These are phyloP conservation scores for Viridothelium virens DNA, from an alignment of 495 filamentous ascomycete species.

Conservation along the genomic window DNA sequence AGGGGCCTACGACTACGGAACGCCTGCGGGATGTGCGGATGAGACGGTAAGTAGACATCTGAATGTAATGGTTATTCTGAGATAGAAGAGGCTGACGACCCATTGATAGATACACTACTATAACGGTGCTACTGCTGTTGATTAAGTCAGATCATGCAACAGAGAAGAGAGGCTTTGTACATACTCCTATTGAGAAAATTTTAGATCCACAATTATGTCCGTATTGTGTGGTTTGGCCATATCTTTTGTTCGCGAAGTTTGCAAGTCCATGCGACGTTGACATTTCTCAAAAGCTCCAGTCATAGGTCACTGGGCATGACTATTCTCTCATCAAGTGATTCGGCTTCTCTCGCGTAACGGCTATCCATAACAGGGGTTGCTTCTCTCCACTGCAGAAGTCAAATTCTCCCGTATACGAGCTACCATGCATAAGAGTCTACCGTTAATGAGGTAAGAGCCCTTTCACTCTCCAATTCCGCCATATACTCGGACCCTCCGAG, in stretches of 20 bases:
- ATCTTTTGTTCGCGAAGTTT: background rate
- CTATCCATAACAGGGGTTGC: too few relatives aligned
- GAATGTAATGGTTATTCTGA: background rate
- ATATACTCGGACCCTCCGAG: constrained; percentile 17
- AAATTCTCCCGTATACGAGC: too few relatives aligned
- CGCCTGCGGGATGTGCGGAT: constrained; percentile 50
- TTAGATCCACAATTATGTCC: too few relatives aligned
- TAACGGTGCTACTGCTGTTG: constrained; percentile 5
- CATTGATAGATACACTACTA: constrained; percentile 5
- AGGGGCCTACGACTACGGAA: constrained; percentile 51
- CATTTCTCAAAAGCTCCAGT: too few relatives aligned
- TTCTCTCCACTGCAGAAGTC: too few relatives aligned
- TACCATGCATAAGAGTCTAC: constrained; percentile 18
- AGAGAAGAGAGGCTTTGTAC: too few relatives aligned
- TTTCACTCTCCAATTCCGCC: constrained; percentile 19
- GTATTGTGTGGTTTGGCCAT: background rate
- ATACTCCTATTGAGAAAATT: background rate
- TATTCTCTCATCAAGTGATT: too few relatives aligned
- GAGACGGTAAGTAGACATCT: constrained; percentile 43
- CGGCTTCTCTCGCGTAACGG: too few relatives aligned
- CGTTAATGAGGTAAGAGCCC: constrained; percentile 15
- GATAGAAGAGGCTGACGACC: background rate
- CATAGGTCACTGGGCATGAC: too few relatives aligned
- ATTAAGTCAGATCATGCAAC: background rate
- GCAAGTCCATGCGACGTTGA: too few relatives aligned